phyloP scores from a whole-genome alignment of 164 flowering plant genomes.

The Dillenia suffruticosa region DNA sequence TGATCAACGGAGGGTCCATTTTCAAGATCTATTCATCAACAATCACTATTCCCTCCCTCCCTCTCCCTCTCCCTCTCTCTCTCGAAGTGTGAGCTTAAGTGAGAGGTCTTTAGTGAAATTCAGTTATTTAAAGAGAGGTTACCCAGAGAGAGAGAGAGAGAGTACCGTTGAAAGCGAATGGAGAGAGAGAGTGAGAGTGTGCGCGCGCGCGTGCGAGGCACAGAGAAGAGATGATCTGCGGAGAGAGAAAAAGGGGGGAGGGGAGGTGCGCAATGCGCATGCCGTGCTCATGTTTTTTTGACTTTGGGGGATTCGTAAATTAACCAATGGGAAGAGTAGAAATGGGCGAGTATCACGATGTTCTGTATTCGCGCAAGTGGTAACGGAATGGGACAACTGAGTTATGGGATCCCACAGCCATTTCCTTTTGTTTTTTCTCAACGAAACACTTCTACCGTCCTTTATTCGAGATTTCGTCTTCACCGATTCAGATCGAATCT shows the following conservation, averaged over 20 bases:
- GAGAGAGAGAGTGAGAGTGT: not conserved
- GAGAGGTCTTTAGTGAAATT: too few species aligned
- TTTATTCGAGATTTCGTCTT: too few species aligned
- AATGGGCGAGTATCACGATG: not conserved
- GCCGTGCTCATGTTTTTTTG: conserved; percentile 2
- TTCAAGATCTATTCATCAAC: conserved; percentile 1
- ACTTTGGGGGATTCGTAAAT: too few species aligned
- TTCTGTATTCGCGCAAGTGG: not conserved
- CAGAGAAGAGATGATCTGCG: not conserved
- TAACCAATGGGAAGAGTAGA: too few species aligned
- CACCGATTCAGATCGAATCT: too few species aligned
- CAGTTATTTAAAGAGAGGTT: too few species aligned
- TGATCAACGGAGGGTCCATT: conserved; percentile 78
- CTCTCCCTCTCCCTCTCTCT: not conserved
- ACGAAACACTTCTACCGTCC: too few species aligned
- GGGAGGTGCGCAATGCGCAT: conserved; percentile 14
- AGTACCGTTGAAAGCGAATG: too few species aligned
- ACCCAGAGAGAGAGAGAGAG: too few species aligned
- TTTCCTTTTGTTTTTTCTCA: too few species aligned
- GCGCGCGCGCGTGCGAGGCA: not conserved
- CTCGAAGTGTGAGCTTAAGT: too few species aligned
- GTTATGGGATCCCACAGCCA: conserved; percentile 3
- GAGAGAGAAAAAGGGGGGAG: conserved; percentile 6
- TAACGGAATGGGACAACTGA: too few species aligned
- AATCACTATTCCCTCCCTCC: not conserved